Evolutionary conservation across 2,329 filamentous ascomycete species (phyloP).

Genomic region (Nemania sp.): DNA sequence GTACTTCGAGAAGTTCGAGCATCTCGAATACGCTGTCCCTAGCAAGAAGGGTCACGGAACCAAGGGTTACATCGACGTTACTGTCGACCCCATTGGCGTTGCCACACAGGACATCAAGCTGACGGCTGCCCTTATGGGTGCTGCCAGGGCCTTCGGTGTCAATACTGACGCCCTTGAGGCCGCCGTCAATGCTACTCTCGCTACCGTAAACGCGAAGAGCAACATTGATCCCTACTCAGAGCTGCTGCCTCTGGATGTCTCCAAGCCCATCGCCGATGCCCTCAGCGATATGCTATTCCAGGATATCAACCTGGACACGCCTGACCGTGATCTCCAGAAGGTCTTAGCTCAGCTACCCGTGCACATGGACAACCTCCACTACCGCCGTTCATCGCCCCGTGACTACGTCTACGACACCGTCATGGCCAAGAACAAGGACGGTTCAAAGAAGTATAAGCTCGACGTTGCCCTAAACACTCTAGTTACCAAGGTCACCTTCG

Average conservation of each 20-base stretch:
- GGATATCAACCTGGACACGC: conserved; percentile 60
- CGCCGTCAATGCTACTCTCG: conserved; percentile 47
- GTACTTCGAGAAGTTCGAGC: conserved; percentile 47
- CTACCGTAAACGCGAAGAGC: conserved; percentile 6
- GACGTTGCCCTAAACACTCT: conserved; percentile 63
- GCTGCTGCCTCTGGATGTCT: conserved; percentile 39
- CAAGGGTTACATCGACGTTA: conserved; percentile 43
- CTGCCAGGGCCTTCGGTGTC: conserved; percentile 35
- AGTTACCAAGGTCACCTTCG: conserved; percentile 59
- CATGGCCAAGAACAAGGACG: conserved; percentile 53
- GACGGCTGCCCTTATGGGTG: conserved; percentile 38
- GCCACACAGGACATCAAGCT: conserved; percentile 42
- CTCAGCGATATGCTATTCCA: conserved; percentile 52
- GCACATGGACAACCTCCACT: conserved; percentile 61
- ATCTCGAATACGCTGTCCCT: conserved; percentile 47
- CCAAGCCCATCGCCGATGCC: conserved; percentile 35
- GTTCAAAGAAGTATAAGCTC: conserved; percentile 66
- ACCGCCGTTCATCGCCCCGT: conserved; percentile 64
- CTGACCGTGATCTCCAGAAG: conserved; percentile 56
- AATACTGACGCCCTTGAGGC: conserved; percentile 56
- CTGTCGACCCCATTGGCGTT: conserved; percentile 35
- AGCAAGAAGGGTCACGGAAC: conserved; percentile 53
- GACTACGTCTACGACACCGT: conserved; percentile 57
- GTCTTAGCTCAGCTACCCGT: conserved; percentile 66
- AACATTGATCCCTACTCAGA: conserved; percentile 34